phyloP scores from a whole-genome alignment of 179 eudicot genomes.

The Silene vulgaris region DNA sequence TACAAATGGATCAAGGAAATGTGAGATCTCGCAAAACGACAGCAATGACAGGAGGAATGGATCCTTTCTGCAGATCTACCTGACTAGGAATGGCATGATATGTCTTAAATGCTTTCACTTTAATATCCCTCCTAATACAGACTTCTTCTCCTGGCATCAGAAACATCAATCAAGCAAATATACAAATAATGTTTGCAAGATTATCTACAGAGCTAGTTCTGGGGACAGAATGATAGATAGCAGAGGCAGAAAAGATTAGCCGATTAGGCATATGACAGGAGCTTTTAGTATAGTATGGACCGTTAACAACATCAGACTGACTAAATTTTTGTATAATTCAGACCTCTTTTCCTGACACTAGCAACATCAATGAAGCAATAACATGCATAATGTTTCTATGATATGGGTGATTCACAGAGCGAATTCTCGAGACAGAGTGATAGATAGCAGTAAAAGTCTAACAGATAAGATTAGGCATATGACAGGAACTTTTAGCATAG shows the following conservation, averaged over 20 bases:
- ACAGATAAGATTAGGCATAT: background rate
- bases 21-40: background rate
- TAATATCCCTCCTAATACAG: conserved; percentile 62
- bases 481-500: background rate
- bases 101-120: conserved; percentile 82
- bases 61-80: conserved; percentile 33
- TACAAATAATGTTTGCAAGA: background rate
- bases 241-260: background rate
- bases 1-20: background rate
- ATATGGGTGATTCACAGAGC: background rate
- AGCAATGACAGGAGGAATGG: background rate
- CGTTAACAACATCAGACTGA: background rate
- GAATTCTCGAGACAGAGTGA: background rate
- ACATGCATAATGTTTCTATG: background rate
- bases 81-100: conserved; percentile 81
- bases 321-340: too few species aligned
- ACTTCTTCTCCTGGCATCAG: conserved; percentile 66
- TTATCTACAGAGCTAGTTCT: background rate
- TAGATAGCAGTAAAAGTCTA: background rate
- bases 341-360: background rate
- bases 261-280: background rate
- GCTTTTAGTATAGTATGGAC: background rate
- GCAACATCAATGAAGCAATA: background rate
- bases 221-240: background rate
- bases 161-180: conserved; percentile 6